These are phyloP conservation scores for Cynara cardunculus DNA, from an alignment of 129 eudicot genomes.

Conservation along the genomic window DNA sequence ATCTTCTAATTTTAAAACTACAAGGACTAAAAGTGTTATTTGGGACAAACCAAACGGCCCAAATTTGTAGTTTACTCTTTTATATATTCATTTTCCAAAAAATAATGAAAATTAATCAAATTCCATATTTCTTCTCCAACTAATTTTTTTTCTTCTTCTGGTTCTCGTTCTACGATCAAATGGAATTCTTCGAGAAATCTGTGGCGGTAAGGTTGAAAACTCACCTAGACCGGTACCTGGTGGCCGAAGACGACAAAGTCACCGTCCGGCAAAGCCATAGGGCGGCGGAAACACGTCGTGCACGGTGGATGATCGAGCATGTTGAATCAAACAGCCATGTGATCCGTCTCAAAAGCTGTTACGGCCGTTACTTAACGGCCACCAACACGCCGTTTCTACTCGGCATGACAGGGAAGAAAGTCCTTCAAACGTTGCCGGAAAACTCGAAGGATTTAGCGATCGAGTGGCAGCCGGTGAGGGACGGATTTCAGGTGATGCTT, in stretches of 20 bases:
- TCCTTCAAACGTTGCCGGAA: constrained; percentile 47
- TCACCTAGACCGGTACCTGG: constrained; percentile 61
- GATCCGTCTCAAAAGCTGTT: constrained; percentile 62
- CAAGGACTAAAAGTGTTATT: no score
- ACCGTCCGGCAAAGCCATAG: constrained; percentile 66
- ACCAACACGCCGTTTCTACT: constrained; percentile 51
- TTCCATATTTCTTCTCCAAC: background rate
- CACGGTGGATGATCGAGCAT: constrained; percentile 73
- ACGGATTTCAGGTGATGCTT: constrained; percentile 75
- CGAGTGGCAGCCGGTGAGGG: constrained; percentile 80
- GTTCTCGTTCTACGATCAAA: background rate
- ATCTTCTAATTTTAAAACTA: no score
- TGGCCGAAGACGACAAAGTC: constrained; percentile 62
- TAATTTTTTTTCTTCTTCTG: background rate
- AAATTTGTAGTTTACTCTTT: no score
- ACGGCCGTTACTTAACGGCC: constrained; percentile 73
- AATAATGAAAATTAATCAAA: background rate
- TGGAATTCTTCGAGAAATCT: constrained; percentile 64
- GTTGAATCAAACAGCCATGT: constrained; percentile 46
- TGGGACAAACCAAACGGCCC: no score
- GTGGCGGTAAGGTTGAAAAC: constrained; percentile 55
- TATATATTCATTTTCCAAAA: no score
- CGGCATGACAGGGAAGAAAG: constrained; percentile 75
- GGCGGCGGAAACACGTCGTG: constrained; percentile 40
- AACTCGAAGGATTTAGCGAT: constrained; percentile 31